A percentile compares a stretch with the other conserved stretches of the same genome.
phyloP scores from a whole-genome alignment of 2,329 filamentous ascomycete species.

The Dactylellina parvicollis region DNA sequence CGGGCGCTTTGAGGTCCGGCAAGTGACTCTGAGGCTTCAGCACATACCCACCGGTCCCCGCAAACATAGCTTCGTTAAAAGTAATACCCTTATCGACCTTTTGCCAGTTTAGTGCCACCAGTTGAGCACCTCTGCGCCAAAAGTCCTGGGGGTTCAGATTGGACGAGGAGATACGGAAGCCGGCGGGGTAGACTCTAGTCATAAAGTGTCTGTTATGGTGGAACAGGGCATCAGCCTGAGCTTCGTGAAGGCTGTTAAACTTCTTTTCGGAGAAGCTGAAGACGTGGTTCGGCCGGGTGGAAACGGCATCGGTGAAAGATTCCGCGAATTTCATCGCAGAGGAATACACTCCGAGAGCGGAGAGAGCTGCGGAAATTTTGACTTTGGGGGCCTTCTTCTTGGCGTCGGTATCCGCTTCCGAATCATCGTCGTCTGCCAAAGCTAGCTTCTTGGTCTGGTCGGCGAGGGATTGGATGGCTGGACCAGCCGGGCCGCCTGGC shows the following conservation, averaged over 20 bases:
- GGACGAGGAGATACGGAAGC: slow-evolving; percentile 71
- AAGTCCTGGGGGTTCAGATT: slow-evolving; percentile 73
- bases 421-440: slow-evolving; percentile 24
- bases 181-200: slow-evolving; percentile 75
- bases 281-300: slow-evolving; percentile 68
- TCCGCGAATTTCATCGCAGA: slow-evolving; percentile 56
- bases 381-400: slow-evolving; percentile 54
- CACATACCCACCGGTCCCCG: slow-evolving; percentile 70
- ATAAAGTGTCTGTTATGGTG: slow-evolving; percentile 71
- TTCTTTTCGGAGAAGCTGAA: slow-evolving; percentile 73
- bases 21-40: slow-evolving; percentile 71
- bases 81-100: slow-evolving; percentile 73
- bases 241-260: slow-evolving; percentile 68
- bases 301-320: slow-evolving; percentile 54
- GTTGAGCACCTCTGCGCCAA: slow-evolving; percentile 73
- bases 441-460: slow-evolving; percentile 29
- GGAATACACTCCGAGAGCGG: slow-evolving; percentile 57
- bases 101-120: slow-evolving; percentile 76
- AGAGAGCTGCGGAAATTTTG: slow-evolving; percentile 56
- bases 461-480: slow-evolving; percentile 25
- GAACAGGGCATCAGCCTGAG: slow-evolving; percentile 67
- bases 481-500: slow-evolving; percentile 17
- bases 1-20: slow-evolving; percentile 28
- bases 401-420: slow-evolving; percentile 16
- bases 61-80: slow-evolving; percentile 75